Evolutionary conservation across 352 stramenopile genomes (phyloP), one percentile per base, ranked within the genome.

Genomic region (Saprolegnia diclina): DNA sequence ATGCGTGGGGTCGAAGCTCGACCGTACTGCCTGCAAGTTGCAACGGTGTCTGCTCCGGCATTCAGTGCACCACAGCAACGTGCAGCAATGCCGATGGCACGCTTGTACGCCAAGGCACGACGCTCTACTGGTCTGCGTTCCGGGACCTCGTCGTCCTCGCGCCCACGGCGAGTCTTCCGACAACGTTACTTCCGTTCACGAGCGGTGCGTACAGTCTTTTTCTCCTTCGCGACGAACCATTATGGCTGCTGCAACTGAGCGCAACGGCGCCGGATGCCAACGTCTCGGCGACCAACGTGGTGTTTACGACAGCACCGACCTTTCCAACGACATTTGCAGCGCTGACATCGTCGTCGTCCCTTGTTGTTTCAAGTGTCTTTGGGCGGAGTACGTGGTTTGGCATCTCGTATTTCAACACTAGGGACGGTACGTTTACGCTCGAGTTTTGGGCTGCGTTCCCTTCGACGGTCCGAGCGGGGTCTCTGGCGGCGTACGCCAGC

Each of bases 191-290:
- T 0, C 82, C 82, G 13, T 70, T 91, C 0, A 85, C 74, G 0
- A 55, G 76, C 6, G 75, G 85, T 37, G 81, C 89, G 19, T 75
- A 85, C 22, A 78, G 81, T 1, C 29, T 73, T 0, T 61, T 92
- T 18, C 11, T 90, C 1, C 56, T 92, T 0, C 77, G 81, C 14
- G 84, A 89, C 32, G 85, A 88, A n/a, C 84, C 84, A 0, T 82
- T 85, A 1, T 45, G 62, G 7, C 56, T 90, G 5, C 89, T 83
- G 81, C 46, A 74, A 1, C 89, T 92, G 37, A 79, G 88, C 40
- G 72, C 79, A 2, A 11, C 10, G 44, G 46, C 5, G 63, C 71
- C 22, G 44, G 50, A 37, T n/a, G 46, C 10, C 56, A 44, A 77
- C 22, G 64, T 75, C 13, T 48, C 77, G 5, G 64, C 81, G 19